A percentile compares a stretch with the other conserved stretches of the same genome.
Evolutionary conservation across 208 protist genomes (phyloP).

Genomic region (Trypanosomatidae sp.): DNA sequence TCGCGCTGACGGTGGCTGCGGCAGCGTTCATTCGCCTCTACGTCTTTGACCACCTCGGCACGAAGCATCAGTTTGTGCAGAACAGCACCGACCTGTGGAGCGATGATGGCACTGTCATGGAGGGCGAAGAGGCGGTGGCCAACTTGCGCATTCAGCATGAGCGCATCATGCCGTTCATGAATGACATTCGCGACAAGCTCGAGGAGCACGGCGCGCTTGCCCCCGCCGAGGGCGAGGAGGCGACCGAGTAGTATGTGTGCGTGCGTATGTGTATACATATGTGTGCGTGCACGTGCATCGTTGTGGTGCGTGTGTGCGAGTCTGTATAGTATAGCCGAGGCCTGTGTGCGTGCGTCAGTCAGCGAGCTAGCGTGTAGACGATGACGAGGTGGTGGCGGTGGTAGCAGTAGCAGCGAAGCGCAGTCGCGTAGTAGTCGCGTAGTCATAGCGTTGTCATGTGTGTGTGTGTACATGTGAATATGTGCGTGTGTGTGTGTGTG

Average conservation of each 20-base stretch:
- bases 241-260: background rate
- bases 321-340: too few relatives aligned
- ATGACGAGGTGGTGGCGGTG: too few relatives aligned
- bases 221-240: background rate
- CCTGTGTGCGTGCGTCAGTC: too few relatives aligned
- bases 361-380: too few relatives aligned
- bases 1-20: constrained; percentile 15
- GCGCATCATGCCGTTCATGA: constrained; percentile 86
- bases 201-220: constrained; percentile 5
- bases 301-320: too few relatives aligned
- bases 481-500: too few relatives aligned
- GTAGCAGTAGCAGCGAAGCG: too few relatives aligned
- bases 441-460: too few relatives aligned
- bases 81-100: constrained; percentile 72
- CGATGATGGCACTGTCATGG: constrained; percentile 67
- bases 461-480: too few relatives aligned
- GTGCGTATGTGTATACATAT: background rate
- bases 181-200: constrained; percentile 66
- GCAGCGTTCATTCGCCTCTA: constrained; percentile 13
- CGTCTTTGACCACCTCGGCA: constrained; percentile 36
- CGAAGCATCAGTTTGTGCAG: constrained; percentile 61
- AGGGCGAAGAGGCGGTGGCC: constrained; percentile 73
- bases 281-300: too few relatives aligned
- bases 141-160: constrained; percentile 80
- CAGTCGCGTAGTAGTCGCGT: too few relatives aligned